Evolutionary conservation across 495 filamentous ascomycete species (phyloP).

Genomic region (Ramalina intermedia): DNA sequence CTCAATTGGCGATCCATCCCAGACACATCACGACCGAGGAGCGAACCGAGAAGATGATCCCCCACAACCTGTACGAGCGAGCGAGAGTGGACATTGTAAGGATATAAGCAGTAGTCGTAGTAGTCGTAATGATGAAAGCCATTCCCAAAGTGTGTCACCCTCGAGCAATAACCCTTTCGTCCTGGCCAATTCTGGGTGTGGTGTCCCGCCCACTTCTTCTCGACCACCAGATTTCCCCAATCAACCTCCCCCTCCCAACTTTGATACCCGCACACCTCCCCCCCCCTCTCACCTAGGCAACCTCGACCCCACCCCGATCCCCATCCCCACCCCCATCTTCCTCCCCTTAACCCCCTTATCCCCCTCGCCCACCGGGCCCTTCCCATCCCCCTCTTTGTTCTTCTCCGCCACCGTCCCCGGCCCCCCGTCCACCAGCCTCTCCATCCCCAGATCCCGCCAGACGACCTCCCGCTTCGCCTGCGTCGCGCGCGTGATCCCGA

Average conservation of each 20-base stretch:
- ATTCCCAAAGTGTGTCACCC: too few species aligned
- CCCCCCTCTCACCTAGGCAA: constrained; percentile 30
- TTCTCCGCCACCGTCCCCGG: constrained; percentile 9
- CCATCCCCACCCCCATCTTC: constrained; percentile 10
- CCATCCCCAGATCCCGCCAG: constrained; percentile 78
- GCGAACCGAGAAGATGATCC: constrained; percentile 33
- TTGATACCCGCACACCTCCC: background rate
- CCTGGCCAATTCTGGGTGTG: background rate
- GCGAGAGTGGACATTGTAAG: constrained; percentile 71
- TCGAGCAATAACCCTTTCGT: too few species aligned
- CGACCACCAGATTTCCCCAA: constrained; percentile 11
- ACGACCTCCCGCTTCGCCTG: constrained; percentile 47
- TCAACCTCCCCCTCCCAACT: too few species aligned
- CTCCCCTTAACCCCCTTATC: constrained; percentile 10
- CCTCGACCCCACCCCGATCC: too few species aligned
- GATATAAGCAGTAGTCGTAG: constrained; percentile 35
- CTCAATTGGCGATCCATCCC: constrained; percentile 58
- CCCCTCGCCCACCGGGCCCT: too few species aligned
- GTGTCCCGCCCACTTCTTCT: background rate
- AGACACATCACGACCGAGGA: constrained; percentile 44
- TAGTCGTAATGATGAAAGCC: background rate
- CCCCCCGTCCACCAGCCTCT: constrained; percentile 21
- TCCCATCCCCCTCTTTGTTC: constrained; percentile 9
- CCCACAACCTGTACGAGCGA: constrained; percentile 65
- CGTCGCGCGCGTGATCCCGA: constrained; percentile 82